Base-by-base conservation (phyloP, 2,329 filamentous ascomycete genomes). In the Bipolaris gigantea region DNA sequence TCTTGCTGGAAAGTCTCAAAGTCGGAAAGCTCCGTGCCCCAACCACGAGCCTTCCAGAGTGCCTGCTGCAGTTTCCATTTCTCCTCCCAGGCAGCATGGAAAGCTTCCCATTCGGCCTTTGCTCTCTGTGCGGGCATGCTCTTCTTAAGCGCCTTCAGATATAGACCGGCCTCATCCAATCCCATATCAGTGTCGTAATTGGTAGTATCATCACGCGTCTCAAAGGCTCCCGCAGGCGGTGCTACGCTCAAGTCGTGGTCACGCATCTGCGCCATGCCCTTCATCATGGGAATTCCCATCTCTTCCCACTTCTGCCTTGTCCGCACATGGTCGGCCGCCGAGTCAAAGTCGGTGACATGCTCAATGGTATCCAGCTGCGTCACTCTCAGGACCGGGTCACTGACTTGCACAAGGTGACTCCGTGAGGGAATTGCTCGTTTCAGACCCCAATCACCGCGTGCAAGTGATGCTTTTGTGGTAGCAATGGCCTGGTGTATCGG, bases 231-330 rank as follows among this genome's bases (percentile, higher is more conserved):
- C 3, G 47, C 48, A 4, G 63, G 62, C 15, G 53, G 33, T 1
- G 43, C 27, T 11, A 25, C 40, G 2, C 61, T 56, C 19, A 61
- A 25, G 50, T 67, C 62, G 40, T 36, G 51, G 10, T 61, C 60
- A 13, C 55, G 43, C 60, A 69, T 62, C n/a, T 57, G 50, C 13
- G 57, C 34, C 60, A 63, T 54, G 44, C 66, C 61, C 61, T 63
- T 67, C 16, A 86, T 83, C 55, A 96, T 77, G 5, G 90, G 85
- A 49, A 96, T 76, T 54, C 85, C 82, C 72, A 97, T 80, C 73
- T 96, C 90, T 71, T 91, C 88, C 78, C 89, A 97, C 79, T 97
- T 97, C 70, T 86, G 81, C 51, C 95, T 79, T 7, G 90, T 92
- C 63, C 91, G 78, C 47, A 87, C 84, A 75, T 96, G 90, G 73